Evolutionary conservation across 345 rosid genomes (phyloP), one percentile per base, ranked within the genome.

Genomic region (Pugionium cornutum): DNA sequence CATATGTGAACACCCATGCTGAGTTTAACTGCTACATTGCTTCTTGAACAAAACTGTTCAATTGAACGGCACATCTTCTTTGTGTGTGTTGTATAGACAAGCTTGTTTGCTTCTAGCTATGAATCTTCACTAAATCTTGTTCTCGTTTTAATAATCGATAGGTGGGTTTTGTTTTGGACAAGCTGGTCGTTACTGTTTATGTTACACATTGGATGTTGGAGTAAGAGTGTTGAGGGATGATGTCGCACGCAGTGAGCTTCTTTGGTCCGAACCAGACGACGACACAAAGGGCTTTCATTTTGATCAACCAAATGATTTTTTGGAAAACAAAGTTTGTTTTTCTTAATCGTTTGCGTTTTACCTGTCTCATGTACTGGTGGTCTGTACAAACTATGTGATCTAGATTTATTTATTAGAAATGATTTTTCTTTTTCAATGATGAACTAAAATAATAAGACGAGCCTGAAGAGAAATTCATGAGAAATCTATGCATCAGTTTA

Each of bases 401-500:
- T 45, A 35, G 9, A 9, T 54, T 53, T 54, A 46, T 18, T 35
- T 30, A 29, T 28, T 28, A 6, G 29, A 36, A 5, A 29, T 43
- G 18, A 35, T 0, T 4, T 10, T 49, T 31, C 40, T 35, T 7
- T 36, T n/a, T 61, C 25, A 33, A 32, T 61, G 11, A 44, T 18
- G 3, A 11, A 32, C 8, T 11, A 3, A 30, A 4, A 9, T 1
- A 30, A 53, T 11, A 2, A 42, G 25, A 53, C 9, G 41, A 53
- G 62, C 10, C 9, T 26, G 4, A 9, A 27, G 51, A 72, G 48
- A 52, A 26, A 2, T 54, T 30, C 4, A 70, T 45, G 6, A 76
- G 65, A 7, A 78, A 64, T 49, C 70, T 81, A 7, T 76, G 62
- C 83, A 80, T 80, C 72, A 62, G 40, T 57, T 47, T 42, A 31